Conservation (phyloP, 2,329 filamentous ascomycete species). For the Didymella pinodella region DNA sequence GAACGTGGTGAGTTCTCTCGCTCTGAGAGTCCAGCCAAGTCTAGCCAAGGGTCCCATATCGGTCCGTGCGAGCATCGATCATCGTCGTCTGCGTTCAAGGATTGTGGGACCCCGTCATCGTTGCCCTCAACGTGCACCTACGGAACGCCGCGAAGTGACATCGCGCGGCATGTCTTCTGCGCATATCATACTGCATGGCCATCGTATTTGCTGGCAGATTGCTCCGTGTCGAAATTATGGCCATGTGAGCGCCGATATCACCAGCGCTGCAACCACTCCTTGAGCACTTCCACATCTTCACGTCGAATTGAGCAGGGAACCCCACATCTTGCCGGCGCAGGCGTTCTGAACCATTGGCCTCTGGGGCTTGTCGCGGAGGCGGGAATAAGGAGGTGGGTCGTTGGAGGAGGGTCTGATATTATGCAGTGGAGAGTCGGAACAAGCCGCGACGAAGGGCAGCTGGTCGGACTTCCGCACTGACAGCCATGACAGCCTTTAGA, state of each 20-base stretch:
- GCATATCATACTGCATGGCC: background rate
- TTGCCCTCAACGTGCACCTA: conserved; percentile 6
- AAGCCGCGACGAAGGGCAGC: background rate
- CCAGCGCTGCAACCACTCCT: background rate
- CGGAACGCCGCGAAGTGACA: conserved; percentile 14
- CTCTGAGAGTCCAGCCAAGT: conserved; percentile 20
- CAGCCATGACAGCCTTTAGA: background rate
- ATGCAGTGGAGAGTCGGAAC: conserved; percentile 9
- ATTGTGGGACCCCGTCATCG: conserved; percentile 7
- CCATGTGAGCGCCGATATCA: background rate
- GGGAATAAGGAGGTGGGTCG: conserved; percentile 16
- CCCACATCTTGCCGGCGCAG: conserved; percentile 8
- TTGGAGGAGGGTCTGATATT: conserved; percentile 16
- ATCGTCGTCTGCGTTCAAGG: conserved; percentile 3
- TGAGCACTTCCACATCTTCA: background rate
- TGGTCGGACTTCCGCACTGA: background rate
- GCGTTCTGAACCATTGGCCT: conserved; percentile 3
- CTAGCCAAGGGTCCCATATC: conserved; percentile 10
- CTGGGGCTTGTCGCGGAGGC: conserved; percentile 14
- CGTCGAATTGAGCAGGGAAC: background rate
- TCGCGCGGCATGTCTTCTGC: conserved; percentile 8
- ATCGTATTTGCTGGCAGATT: background rate
- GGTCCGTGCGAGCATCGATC: conserved; percentile 10
- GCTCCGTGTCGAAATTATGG: background rate
- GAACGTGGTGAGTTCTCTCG: conserved; percentile 24